Conservation (phyloP, 192 early-diverging fungal genomes). For the Coemansia interrupta region DNA sequence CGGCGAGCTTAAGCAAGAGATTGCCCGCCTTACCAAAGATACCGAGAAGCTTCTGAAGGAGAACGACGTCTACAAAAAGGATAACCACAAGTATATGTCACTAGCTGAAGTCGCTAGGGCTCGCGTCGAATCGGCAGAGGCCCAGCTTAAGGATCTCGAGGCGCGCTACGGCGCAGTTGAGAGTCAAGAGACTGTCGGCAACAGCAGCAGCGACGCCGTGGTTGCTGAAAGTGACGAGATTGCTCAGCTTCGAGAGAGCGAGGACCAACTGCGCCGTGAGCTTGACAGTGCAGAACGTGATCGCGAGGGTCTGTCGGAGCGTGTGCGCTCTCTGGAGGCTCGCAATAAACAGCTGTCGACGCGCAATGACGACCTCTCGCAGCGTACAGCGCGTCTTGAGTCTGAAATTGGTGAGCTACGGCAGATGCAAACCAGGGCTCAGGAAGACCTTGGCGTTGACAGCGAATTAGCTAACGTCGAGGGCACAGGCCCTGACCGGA, state of each 20-base stretch:
- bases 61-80: slow-evolving; percentile 6
- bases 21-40: neutral
- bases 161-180: neutral
- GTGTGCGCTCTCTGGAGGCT: slow-evolving; percentile 13
- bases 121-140: slow-evolving; percentile 1
- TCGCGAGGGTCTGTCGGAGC: slow-evolving; percentile 3
- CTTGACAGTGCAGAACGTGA: slow-evolving; percentile 22
- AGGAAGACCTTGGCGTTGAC: neutral
- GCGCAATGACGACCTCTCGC: slow-evolving; percentile 30
- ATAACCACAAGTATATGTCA: neutral
- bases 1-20: neutral
- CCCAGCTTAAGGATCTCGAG: slow-evolving; percentile 6
- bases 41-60: neutral
- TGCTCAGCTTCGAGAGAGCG: slow-evolving; percentile 28
- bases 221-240: slow-evolving; percentile 8
- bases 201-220: neutral
- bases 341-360: slow-evolving; percentile 17
- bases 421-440: neutral
- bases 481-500: neutral
- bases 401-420: slow-evolving; percentile 12
- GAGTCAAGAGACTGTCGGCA: neutral
- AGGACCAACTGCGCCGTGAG: slow-evolving; percentile 19
- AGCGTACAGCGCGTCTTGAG: slow-evolving; percentile 35
- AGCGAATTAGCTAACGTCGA: neutral
- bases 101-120: neutral